These are phyloP conservation scores for Alloteropsis semialata DNA, from an alignment of 176 grass and related monocot species.

Conservation along the genomic window DNA sequence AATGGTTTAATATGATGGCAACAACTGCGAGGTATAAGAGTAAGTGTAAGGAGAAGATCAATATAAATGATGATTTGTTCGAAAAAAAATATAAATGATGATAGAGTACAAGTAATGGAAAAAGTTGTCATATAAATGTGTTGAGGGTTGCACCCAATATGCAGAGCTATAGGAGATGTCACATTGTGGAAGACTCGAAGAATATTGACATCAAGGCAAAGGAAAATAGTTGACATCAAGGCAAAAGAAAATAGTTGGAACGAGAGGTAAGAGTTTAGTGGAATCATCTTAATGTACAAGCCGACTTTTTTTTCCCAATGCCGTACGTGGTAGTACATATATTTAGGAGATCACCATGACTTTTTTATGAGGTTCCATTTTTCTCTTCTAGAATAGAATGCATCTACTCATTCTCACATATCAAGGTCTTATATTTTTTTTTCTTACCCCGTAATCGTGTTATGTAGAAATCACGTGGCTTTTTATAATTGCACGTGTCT, in stretches of 20 bases:
- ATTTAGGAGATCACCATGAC: neutral
- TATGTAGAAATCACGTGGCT: neutral
- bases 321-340: neutral
- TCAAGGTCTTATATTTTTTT: neutral
- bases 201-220: neutral
- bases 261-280: neutral
- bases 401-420: neutral
- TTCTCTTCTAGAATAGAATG: neutral
- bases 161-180: neutral
- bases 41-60: neutral
- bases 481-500: neutral
- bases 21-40: too few relatives aligned
- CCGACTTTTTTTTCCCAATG: neutral
- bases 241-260: neutral
- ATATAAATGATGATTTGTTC: neutral
- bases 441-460: neutral
- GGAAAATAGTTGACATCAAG: neutral
- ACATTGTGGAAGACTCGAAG: neutral
- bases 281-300: neutral
- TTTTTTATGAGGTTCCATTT: neutral
- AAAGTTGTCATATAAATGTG: too few relatives aligned
- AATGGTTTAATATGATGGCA: too few relatives aligned
- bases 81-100: neutral
- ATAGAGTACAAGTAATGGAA: neutral
- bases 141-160: neutral